These are phyloP conservation scores for Tolypocladium endophyticum DNA, from an alignment of 2,329 filamentous ascomycete species.

Conservation along the genomic window DNA sequence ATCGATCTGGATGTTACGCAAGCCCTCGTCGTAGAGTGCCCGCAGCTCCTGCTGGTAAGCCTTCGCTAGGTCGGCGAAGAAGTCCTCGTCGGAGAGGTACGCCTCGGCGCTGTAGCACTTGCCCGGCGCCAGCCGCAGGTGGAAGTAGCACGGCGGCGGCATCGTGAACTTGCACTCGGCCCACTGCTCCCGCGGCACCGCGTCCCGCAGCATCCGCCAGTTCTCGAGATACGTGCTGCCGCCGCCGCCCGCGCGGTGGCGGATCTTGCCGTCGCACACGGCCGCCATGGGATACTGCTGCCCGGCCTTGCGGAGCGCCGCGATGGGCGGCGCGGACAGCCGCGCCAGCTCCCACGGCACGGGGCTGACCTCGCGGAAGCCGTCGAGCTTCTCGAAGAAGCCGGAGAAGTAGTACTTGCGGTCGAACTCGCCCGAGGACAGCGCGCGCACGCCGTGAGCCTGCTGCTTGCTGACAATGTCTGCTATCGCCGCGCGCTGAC, in stretches of 20 bases:
- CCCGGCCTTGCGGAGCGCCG: constrained; percentile 25
- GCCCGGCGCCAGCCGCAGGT: constrained; percentile 38
- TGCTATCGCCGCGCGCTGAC: constrained; percentile 53
- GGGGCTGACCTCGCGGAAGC: constrained; percentile 26
- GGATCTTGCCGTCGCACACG: constrained; percentile 31
- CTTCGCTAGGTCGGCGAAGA: constrained; percentile 45
- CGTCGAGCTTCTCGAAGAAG: constrained; percentile 35
- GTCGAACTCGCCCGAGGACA: constrained; percentile 61
- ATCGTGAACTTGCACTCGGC: constrained; percentile 58
- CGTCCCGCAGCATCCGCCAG: constrained; percentile 25
- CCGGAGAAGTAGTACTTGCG: constrained; percentile 38
- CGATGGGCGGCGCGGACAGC: constrained; percentile 26
- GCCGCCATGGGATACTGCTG: constrained; percentile 27
- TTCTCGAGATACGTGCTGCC: constrained; percentile 32
- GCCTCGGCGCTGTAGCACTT: constrained; percentile 41
- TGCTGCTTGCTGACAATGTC: constrained; percentile 56
- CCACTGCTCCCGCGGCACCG: constrained; percentile 46
- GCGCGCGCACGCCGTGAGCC: constrained; percentile 48
- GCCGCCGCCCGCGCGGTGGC: constrained; percentile 15
- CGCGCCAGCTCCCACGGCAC: constrained; percentile 27
- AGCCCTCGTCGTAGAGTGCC: constrained; percentile 42
- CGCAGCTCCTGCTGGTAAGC: constrained; percentile 45
- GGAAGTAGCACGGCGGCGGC: constrained; percentile 59
- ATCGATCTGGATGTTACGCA: constrained; percentile 49
- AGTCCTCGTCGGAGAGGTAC: constrained; percentile 41